Base-by-base conservation (phyloP, 2,329 filamentous ascomycete species). In the Pseudodiploospora longispora region DNA sequence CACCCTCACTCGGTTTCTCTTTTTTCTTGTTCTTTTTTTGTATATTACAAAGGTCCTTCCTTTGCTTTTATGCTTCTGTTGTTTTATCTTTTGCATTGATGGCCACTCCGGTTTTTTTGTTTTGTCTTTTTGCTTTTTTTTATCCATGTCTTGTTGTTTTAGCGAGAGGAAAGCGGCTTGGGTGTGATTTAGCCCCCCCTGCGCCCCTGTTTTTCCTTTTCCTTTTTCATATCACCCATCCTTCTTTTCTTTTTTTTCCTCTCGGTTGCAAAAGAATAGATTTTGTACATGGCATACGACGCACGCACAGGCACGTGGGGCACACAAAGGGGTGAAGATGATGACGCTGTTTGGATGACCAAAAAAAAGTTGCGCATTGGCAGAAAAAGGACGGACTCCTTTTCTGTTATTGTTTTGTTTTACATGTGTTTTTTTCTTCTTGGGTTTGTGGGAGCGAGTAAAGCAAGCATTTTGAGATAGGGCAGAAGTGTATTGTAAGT, bases 1-100 rank as follows among this genome's bases (percentile, higher is more conserved):
- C 34, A 10, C 34, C 9, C 27, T 19, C 27, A 3, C 9, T 36
- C 7, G 30, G 30, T 29, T 19, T 36, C 29, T 29, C n/a, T 37
- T 5, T 30, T n/a, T 39, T 28, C 37, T 45, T 50, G 38, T 48
- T 51, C 42, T 31, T 37, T 33, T 47, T 36, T 46, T 48, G 36
- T 48, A 45, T 46, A 41, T 39, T 19, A 34, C 38, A 47, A 30
- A 35, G 28, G 42, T 30, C 27, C 29, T 30, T 27, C 19, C 10
- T 39, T 6, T 39, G 28, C 30, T 10, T 36, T 47, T 47, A 27
- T n/a, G 28, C 40, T 40, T 30, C n/a, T n/a, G 36, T 36, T 28
- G 36, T 44, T 30, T 35, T 38, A 30, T 34, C 36, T 12, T 46
- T 35, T 37, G 36, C 36, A 37, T 36, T 36, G 30, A 43, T 36